Evolutionary conservation across 768 basidiomycete genomes (phyloP), one percentile per base, ranked within the genome.

Genomic region (Suillus cothurnatus): DNA sequence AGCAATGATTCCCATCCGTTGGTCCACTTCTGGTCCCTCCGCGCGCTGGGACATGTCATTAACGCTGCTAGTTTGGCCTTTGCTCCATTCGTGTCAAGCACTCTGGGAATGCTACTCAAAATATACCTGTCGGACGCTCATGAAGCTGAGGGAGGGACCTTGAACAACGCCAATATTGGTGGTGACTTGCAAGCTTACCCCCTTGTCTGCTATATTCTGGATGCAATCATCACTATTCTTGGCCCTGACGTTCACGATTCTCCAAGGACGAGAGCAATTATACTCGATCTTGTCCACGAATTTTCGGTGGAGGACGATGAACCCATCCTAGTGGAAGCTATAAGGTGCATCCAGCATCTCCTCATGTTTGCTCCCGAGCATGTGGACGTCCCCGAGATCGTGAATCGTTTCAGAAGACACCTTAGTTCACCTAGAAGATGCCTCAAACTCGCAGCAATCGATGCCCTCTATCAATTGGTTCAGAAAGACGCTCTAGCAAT

Each of bases 231-330:
- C 68, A 94, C 91, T 19, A 91, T 97, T 17, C 85, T 98, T 53
- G 97, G 97, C 1, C 97, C 97, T 1, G 97, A 98, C 71, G 89
- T 99, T 61, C 91, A 95, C 71, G 97, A 99, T 68, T 92, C 93
- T 1, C 81, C 86, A 26, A 82, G 88, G 17, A 91, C 94, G 2
- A 81, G 94, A n/a, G 86, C 87, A 2, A 81, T 97, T 34, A 86
- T 97, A 14, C 85, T 97, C 45, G 89, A 92, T 70, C 84, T 99
- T 21, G 91, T 98, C 6, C 85, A 89, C 65, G 91, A 95, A 70
- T 94, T 98, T 71, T 88, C 88, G 4, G 77, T 86, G 47, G 96
- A 98, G 71, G 86, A 88, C 3, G 94, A 97, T 68, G 94, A 97
- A 71, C 89, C 90, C 1, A 89, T 95, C 62, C 84, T 90, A 43